Evolutionary conservation across 1,139 yeast species (phyloP).

Genomic region (Hansenula sp.): DNA sequence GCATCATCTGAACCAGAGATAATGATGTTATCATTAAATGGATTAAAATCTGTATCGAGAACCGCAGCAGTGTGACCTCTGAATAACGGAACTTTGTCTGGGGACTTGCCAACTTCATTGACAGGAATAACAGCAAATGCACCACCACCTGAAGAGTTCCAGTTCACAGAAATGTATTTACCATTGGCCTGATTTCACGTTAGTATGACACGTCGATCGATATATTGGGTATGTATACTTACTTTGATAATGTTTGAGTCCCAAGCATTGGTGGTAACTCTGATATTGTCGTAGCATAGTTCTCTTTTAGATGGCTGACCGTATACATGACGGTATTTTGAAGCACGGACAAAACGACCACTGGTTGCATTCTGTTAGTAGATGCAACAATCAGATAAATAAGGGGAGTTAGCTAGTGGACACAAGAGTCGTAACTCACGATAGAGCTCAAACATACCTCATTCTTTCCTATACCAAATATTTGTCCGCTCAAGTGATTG

Average conservation of each 20-base stretch:
- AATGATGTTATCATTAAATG: constrained; percentile 71
- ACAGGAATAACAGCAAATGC: constrained; percentile 93
- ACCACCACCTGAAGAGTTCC: constrained; percentile 97
- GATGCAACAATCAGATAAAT: too few species aligned
- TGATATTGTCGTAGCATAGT: constrained; percentile 81
- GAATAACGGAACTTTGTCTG: constrained; percentile 88
- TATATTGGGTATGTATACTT: constrained; percentile 12
- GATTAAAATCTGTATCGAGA: constrained; percentile 87
- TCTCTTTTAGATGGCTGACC: constrained; percentile 92
- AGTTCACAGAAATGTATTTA: constrained; percentile 77
- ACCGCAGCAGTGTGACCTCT: constrained; percentile 96
- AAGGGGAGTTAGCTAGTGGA: too few species aligned
- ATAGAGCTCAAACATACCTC: too few species aligned
- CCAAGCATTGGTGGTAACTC: constrained; percentile 89
- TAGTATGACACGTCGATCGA: not conserved
- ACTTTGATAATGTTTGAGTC: constrained; percentile 81
- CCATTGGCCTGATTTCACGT: constrained; percentile 53
- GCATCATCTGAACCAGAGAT: constrained; percentile 94
- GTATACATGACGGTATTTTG: constrained; percentile 92
- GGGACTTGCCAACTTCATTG: constrained; percentile 85
- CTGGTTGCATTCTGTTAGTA: constrained; percentile 31
- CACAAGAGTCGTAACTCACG: too few species aligned
- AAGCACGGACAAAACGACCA: constrained; percentile 93
- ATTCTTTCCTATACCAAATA: too few species aligned
- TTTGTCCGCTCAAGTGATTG: too few species aligned